phyloP scores from a whole-genome alignment of 1,139 yeast genomes.

The Yamadazyma diospyri region DNA sequence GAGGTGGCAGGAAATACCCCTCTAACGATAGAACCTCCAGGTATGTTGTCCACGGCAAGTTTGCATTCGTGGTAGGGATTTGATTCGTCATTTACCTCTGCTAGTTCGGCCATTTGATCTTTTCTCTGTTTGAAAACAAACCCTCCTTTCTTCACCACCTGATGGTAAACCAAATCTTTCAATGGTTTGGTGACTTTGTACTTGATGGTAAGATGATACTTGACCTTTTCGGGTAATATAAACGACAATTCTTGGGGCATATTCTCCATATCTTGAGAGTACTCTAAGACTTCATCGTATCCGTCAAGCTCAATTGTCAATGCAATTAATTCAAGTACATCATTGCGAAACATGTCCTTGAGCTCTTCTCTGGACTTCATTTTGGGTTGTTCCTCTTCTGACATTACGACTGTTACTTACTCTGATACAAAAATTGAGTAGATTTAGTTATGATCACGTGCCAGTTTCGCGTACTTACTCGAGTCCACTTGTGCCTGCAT shows the following conservation, averaged over 20 bases:
- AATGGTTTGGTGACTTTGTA: conserved; percentile 26
- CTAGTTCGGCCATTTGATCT: conserved; percentile 20
- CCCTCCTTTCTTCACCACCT: conserved; percentile 30
- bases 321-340: conserved; percentile 22
- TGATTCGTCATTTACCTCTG: conserved; percentile 17
- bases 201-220: conserved; percentile 27
- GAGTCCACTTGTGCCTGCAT: too few relatives aligned
- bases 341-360: conserved; percentile 17
- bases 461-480: too few relatives aligned
- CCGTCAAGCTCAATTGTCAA: conserved; percentile 30
- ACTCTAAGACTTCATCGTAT: conserved; percentile 21
- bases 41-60: conserved; percentile 31
- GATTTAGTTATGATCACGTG: too few relatives aligned
- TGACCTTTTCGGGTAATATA: conserved; percentile 30
- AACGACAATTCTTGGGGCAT: conserved; percentile 27
- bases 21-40: conserved; percentile 33
- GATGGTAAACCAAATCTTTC: conserved; percentile 27
- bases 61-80: conserved; percentile 18
- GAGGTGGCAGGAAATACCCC: conserved; percentile 31
- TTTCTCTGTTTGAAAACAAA: conserved; percentile 27
- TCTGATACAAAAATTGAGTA: too few relatives aligned
- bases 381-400: background rate
- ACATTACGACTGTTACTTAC: too few relatives aligned
- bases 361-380: conserved; percentile 11
- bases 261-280: conserved; percentile 24